A percentile compares a stretch with the other conserved stretches of the same genome.
Conservation (phyloP, 352 stramenopile species). For the Phytophthora agathidicida region DNA sequence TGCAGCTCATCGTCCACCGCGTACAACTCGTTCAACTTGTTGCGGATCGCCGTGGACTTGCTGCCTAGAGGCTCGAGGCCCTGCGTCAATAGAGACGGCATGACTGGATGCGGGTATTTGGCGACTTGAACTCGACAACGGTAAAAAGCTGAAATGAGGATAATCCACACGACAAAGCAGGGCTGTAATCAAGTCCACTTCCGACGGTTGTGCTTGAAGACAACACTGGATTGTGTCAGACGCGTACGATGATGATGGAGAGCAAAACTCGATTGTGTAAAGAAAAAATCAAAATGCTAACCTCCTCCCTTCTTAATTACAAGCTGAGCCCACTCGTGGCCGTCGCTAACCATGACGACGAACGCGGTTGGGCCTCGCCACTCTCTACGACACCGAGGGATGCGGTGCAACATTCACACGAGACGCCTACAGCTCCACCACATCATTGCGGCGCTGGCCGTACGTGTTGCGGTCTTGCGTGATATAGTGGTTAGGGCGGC, state of each 20-base stretch:
- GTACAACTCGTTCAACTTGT: slow-evolving; percentile 49
- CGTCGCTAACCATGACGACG: slow-evolving; percentile 3
- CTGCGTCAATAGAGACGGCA: slow-evolving; percentile 54
- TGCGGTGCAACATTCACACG: slow-evolving; percentile 8
- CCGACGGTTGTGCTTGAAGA: background rate
- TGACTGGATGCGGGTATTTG: too few relatives aligned
- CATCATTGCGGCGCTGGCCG: slow-evolving; percentile 59
- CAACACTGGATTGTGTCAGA: too few relatives aligned
- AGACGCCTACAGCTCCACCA: slow-evolving; percentile 56
- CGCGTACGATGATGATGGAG: background rate
- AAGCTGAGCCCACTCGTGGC: slow-evolving; percentile 9
- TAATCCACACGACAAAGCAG: background rate
- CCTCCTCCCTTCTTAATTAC: slow-evolving; percentile 32
- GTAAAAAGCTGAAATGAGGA: slow-evolving; percentile 17
- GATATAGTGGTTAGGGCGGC: slow-evolving; percentile 59
- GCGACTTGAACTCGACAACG: background rate
- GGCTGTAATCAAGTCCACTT: slow-evolving; percentile 26
- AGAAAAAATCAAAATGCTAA: slow-evolving; percentile 26
- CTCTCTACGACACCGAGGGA: slow-evolving; percentile 21
- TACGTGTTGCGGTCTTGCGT: slow-evolving; percentile 45
- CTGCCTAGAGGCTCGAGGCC: slow-evolving; percentile 41
- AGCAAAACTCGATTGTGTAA: slow-evolving; percentile 19
- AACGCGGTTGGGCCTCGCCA: slow-evolving; percentile 1
- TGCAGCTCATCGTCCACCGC: slow-evolving; percentile 63
- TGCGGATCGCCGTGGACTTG: slow-evolving; percentile 34